These are phyloP conservation scores for Nidula microcarpa DNA, from an alignment of 768 basidiomycete genomes.

Conservation along the genomic window DNA sequence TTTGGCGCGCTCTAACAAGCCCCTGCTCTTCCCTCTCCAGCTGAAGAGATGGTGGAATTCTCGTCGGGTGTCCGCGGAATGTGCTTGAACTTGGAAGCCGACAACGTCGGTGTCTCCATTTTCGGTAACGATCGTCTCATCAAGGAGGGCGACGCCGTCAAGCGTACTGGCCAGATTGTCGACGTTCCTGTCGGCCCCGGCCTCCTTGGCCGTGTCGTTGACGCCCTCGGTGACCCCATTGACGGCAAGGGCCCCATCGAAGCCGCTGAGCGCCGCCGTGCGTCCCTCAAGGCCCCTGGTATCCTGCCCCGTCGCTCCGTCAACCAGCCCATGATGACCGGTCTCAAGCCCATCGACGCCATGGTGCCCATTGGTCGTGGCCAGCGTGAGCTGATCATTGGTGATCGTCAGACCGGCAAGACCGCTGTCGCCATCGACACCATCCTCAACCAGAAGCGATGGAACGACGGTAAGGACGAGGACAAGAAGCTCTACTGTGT, in stretches of 20 bases:
- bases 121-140: constrained; percentile 98
- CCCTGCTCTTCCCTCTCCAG: constrained; percentile 41
- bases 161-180: constrained; percentile 99
- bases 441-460: constrained; percentile 99
- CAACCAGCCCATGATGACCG: constrained; percentile 99
- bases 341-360: constrained; percentile 99
- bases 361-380: constrained; percentile 99
- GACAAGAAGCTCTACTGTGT: constrained; percentile 99
- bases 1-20: constrained; percentile 14
- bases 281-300: constrained; percentile 98
- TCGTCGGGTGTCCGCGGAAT: constrained; percentile 99
- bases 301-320: constrained; percentile 99
- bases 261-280: constrained; percentile 90
- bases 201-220: constrained; percentile 98
- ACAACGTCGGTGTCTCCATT: constrained; percentile 99
- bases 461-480: constrained; percentile 98
- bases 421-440: constrained; percentile 99
- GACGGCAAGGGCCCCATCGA: constrained; percentile 99
- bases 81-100: constrained; percentile 99
- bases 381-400: constrained; percentile 99
- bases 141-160: constrained; percentile 99
- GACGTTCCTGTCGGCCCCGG: constrained; percentile 98
- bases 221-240: constrained; percentile 99
- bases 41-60: constrained; percentile 99
- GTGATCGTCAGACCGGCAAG: constrained; percentile 99